Base-by-base conservation (phyloP, 2,329 filamentous ascomycete species). In the Botrytis tulipae region DNA sequence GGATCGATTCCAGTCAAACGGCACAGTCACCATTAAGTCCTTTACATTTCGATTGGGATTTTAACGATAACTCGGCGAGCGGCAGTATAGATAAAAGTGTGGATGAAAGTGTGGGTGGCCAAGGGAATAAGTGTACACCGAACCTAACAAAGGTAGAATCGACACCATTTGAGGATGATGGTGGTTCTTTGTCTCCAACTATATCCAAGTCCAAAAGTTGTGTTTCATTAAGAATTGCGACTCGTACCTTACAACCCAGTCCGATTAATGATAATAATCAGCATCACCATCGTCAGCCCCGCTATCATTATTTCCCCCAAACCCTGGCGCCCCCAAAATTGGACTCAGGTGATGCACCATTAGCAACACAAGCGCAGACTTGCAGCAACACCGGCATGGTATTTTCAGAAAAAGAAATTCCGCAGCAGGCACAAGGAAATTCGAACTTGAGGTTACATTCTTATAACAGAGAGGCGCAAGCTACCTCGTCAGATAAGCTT, bases 401-500 rank as follows among this genome's bases (percentile, higher is more conserved):
- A 59, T 46, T 59, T 68, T 60, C 61, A 67, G 42, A 68, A 60
- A 68, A 48, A 59, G 61, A 72, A 67, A 68, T n/a, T 68, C 61
- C 46, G 61, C 61, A 72, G 70, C 70, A 68, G n/a, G 51, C n/a
- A 59, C 68, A 70, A 59, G 42, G 20, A n/a, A 51, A 14, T 10
- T 37, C n/a, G 2, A 44, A 70, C 2, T 61, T 46, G 67, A 67
- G 20, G 70, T 72, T 72, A 67, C 62, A 72, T 72, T 60, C 40
- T 37, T 46, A 10, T 48, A 42, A 35, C 32, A 63, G n/a, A 59
- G 70, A 60, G 70, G 70, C 70, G 70, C 70, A 72, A 60, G 70
- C 62, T 68, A 72, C 62, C 54, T 68, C 29, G 70, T 67, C 62
- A 72, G 61, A 57, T 68, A 59, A 72, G 70, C 70, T 72, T 67